These are phyloP conservation scores for Pichia sp. DNA, from an alignment of 1,139 yeast genomes.

Conservation along the genomic window DNA sequence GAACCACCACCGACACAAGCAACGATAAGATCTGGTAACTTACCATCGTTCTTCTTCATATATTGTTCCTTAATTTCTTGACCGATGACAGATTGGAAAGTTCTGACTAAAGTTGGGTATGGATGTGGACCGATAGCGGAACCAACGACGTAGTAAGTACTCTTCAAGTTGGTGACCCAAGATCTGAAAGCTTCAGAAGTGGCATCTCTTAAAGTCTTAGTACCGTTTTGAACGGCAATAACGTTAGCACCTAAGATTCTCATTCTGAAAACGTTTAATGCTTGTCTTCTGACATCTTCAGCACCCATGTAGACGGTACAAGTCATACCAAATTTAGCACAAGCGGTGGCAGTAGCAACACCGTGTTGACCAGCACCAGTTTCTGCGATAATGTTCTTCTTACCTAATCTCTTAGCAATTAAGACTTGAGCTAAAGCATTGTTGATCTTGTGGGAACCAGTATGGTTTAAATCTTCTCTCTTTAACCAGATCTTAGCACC, in stretches of 20 bases:
- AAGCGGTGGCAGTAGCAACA: constrained; percentile 99
- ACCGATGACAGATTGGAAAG: constrained; percentile 98
- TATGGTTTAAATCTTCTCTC: constrained; percentile 97
- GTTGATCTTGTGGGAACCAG: constrained; percentile 97
- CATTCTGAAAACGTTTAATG: constrained; percentile 97
- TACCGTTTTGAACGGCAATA: constrained; percentile 90
- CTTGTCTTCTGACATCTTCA: constrained; percentile 98
- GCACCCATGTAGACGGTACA: constrained; percentile 99
- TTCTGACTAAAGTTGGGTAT: constrained; percentile 95
- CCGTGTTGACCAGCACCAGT: constrained; percentile 99
- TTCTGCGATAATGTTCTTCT: constrained; percentile 90
- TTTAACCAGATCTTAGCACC: constrained; percentile 99
- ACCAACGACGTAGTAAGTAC: constrained; percentile 95
- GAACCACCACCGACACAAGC: constrained; percentile 99
- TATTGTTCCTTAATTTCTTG: constrained; percentile 92
- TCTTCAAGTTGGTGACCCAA: constrained; percentile 87
- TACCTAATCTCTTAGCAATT: constrained; percentile 90
- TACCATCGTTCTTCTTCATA: constrained; percentile 70
- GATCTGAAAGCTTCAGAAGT: constrained; percentile 94
- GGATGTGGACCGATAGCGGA: constrained; percentile 99
- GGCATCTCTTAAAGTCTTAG: constrained; percentile 95
- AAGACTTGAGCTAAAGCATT: constrained; percentile 95
- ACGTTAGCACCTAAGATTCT: constrained; percentile 94
- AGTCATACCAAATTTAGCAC: constrained; percentile 94
- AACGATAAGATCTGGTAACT: constrained; percentile 87